phyloP scores from a whole-genome alignment of 768 basidiomycete genomes.

The Psilocybe azurescens region DNA sequence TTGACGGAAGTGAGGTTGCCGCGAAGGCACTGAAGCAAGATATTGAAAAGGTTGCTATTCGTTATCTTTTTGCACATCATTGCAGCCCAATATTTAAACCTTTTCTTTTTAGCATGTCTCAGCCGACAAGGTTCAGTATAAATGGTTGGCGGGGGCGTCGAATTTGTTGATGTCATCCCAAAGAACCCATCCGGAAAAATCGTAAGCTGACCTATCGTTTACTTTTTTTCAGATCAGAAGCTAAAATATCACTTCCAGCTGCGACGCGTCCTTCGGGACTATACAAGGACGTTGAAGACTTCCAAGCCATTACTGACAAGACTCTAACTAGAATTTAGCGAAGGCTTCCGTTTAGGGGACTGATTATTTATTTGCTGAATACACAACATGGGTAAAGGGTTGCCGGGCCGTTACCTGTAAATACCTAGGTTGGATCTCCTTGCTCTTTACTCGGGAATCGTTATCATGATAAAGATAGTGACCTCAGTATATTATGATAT shows the following conservation, averaged over 20 bases:
- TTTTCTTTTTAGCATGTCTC: conserved; percentile 51
- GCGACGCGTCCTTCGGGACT: conserved; percentile 57
- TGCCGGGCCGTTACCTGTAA: not conserved
- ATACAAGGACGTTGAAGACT: conserved; percentile 38
- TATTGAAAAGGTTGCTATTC: conserved; percentile 57
- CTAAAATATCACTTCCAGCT: conserved; percentile 32
- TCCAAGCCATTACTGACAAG: conserved; percentile 16
- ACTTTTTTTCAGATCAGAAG: not conserved
- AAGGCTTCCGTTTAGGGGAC: not conserved
- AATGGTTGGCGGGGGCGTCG: conserved; percentile 63
- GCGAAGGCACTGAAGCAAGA: conserved; percentile 44
- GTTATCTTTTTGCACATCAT: no score
- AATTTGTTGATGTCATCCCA: conserved; percentile 65
- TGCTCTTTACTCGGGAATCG: conserved; percentile 11
- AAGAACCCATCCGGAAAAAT: conserved; percentile 79
- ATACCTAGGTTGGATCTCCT: not conserved
- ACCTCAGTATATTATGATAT: not conserved
- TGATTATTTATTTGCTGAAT: not conserved
- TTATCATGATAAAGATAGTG: not conserved
- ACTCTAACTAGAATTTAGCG: conserved; percentile 5
- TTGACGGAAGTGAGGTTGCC: conserved; percentile 36
- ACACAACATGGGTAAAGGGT: not conserved
- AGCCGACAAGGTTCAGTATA: conserved; percentile 63
- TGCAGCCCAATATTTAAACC: no score
- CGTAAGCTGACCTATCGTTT: conserved; percentile 34